Evolutionary conservation across 2,329 filamentous ascomycete species (phyloP), one percentile per base, ranked within the genome.

Genomic region (Aspergillus hiratsukae): DNA sequence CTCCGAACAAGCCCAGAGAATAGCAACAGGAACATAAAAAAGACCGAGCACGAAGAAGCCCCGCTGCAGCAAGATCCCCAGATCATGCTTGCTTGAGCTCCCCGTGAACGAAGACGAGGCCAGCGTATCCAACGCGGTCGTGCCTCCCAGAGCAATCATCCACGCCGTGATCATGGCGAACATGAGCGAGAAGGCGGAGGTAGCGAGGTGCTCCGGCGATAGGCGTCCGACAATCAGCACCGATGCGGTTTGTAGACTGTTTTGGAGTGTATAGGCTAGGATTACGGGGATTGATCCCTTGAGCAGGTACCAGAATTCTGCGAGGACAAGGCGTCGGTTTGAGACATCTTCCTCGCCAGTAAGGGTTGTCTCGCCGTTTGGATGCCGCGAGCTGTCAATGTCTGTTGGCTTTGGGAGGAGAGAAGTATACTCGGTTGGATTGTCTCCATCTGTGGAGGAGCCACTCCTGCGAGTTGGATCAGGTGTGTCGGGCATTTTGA

Each of bases 101-200:
- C 88, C 88, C 0, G 91, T 96, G 70, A 91, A 96, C 48, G 87
- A 87, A 49, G 87, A 90, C 0, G 89, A 92, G 1, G 89, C 90
- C 25, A 96, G 78, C 0, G 91, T 96, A 70, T 96, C 91, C 46
- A 96, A 81, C 0, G 91, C 91, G 1, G 90, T 96, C 0, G 90
- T 92, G 7, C 91, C 91, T 28, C 91, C 91, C 3, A 96, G 81
- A 0, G 87, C 91, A 57, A 96, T 89, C 40, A 96, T 81, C 90
- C 91, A 95, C 0, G 87, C 91, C 0, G 90, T 91, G 23, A 88
- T 86, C 88, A 93, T 91, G 54, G 91, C 91, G 64, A 96, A 96
- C 91, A 96, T 96, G 77, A 94, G 93, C 1, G 88, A 89, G 67
- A 96, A 96, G 0, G 91, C 90, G 1, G 90, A 87, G 0, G 88